Evolutionary conservation across 345 rosid genomes (phyloP), one percentile per base, ranked within the genome.

Genomic region (Salix udensis): DNA sequence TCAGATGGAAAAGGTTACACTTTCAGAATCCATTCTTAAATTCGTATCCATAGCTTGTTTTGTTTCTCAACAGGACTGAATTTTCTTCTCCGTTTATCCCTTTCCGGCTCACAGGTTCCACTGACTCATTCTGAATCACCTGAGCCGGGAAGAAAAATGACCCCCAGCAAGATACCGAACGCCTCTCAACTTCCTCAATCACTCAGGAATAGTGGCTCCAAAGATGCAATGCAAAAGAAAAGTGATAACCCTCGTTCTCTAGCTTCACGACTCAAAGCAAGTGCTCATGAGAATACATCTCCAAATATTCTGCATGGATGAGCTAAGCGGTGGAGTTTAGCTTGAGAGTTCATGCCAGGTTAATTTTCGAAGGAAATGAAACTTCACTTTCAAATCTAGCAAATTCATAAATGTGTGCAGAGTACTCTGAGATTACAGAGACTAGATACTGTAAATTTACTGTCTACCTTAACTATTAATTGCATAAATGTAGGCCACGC

Each of bases 1-100:
- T 77, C 88, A 84, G 77, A 68, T 78, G 31, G 84, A 85, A 75
- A 87, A 87, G 87, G 97, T 90, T 86, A 26, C 72, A 66, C 26
- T 18, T 12, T 65, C 24, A 6, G 21, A 48, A 46, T 28, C 39
- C 39, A 15, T 50, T 40, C 44, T 16, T 16, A 24, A 23, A 44
- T 46, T 52, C 16, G 1, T 39, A 11, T 30, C 40, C 40, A 30
- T 30, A 24, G 30, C 14, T 65, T 24, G 31, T 28, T 13, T 1
- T 16, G 18, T 14, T 14, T 9, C 9, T 66, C 36, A 34, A 15
- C 13, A 12, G 69, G 16, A 13, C 50, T 31, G 44, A 30, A 0
- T 30, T 30, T 66, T 66, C 40, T 14, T 31, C 39, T 30, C 13
- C 16, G 14, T 15, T 72, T 73, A 34, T 28, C 34, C 19, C 66